phyloP scores from a whole-genome alignment of 2,329 filamentous ascomycete genomes.

The Zopfia rhizophila region DNA sequence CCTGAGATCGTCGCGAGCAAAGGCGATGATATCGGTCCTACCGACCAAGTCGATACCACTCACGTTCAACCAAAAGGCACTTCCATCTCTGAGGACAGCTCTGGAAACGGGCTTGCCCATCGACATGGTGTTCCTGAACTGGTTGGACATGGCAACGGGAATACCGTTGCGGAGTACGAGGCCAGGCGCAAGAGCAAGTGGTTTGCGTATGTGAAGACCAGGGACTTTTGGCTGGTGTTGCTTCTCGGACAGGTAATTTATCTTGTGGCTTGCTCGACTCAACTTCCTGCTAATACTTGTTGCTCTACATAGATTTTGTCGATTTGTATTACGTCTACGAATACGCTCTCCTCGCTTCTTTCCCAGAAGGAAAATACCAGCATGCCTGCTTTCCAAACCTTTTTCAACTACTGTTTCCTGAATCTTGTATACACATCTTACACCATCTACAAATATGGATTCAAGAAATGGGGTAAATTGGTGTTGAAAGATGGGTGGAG shows the following conservation, averaged over 20 bases:
- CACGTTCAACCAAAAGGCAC: constrained; percentile 34
- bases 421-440: constrained; percentile 82
- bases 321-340: constrained; percentile 90
- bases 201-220: constrained; percentile 79
- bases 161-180: constrained; percentile 37
- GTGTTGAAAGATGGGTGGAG: constrained; percentile 83
- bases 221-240: constrained; percentile 89
- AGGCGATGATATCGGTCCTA: constrained; percentile 27
- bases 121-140: constrained; percentile 21
- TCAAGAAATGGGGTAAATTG: constrained; percentile 73
- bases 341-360: constrained; percentile 87
- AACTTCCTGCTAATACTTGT: too few species aligned
- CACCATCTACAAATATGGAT: constrained; percentile 82
- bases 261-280: background rate
- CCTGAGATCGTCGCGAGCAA: constrained; percentile 18
- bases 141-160: constrained; percentile 17
- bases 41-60: constrained; percentile 28
- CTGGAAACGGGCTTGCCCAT: constrained; percentile 39
- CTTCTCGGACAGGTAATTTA: constrained; percentile 69
- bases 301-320: constrained; percentile 81
- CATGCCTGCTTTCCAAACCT: constrained; percentile 93
- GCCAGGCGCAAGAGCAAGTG: constrained; percentile 58
- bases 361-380: constrained; percentile 70
- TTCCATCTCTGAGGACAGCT: constrained; percentile 23
- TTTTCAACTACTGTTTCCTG: constrained; percentile 93